Evolutionary conservation across 345 rosid species (phyloP).

Genomic region (Euclidium syriacum): DNA sequence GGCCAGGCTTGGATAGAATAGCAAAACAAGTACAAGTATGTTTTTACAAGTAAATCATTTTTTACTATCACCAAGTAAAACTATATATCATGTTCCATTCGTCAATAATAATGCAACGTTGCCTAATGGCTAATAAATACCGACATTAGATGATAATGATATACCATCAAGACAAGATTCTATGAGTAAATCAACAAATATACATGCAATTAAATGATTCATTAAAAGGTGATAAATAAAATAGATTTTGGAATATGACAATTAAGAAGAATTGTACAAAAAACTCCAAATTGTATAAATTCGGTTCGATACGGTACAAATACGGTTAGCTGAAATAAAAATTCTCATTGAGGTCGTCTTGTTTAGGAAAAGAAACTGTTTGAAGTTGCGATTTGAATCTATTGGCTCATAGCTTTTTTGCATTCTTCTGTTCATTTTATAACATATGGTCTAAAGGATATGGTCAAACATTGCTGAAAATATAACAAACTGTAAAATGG

Average conservation of each 20-base stretch:
- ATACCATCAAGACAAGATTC: too few relatives aligned
- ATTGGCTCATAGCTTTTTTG: conserved; percentile 18
- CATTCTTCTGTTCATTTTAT: conserved; percentile 1
- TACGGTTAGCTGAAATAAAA: conserved; percentile 17
- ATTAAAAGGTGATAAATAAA: background rate
- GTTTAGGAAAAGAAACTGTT: conserved; percentile 16
- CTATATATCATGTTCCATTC: too few relatives aligned
- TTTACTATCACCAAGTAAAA: too few relatives aligned
- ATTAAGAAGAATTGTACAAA: too few relatives aligned
- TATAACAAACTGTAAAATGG: background rate
- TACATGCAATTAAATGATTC: background rate
- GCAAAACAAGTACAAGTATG: too few relatives aligned
- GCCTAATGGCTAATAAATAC: too few relatives aligned
- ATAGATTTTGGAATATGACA: background rate
- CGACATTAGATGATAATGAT: too few relatives aligned
- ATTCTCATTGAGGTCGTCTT: conserved; percentile 19
- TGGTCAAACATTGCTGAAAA: background rate
- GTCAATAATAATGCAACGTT: too few relatives aligned
- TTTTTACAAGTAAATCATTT: too few relatives aligned
- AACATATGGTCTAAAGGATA: background rate
- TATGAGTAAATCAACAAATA: background rate
- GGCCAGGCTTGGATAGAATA: too few relatives aligned
- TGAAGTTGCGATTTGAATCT: conserved; percentile 16
- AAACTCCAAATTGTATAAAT: too few relatives aligned
- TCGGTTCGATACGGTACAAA: conserved; percentile 19